Evolutionary conservation across 768 basidiomycete species (phyloP).

Genomic region (Tricholoma flavovirens): DNA sequence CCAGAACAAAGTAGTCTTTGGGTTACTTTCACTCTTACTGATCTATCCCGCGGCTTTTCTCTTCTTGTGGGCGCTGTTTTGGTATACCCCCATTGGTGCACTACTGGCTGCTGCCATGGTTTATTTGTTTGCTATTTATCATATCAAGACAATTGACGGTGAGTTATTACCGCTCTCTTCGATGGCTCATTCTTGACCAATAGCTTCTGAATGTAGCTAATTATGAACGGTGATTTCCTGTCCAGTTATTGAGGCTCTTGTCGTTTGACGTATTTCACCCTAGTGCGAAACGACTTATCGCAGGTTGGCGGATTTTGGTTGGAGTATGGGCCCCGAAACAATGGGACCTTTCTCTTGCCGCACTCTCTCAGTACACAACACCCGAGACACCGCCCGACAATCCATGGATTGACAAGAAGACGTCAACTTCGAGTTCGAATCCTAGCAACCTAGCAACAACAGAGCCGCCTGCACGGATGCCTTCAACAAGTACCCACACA

Average conservation of each 20-base stretch:
- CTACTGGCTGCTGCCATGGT: slow-evolving; percentile 63
- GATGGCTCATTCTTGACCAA: slow-evolving; percentile 13
- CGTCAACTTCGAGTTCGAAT: slow-evolving; percentile 14
- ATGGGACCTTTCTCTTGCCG: slow-evolving; percentile 75
- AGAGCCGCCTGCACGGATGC: slow-evolving; percentile 7
- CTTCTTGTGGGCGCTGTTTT: slow-evolving; percentile 78
- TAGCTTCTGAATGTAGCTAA: slow-evolving; percentile 39
- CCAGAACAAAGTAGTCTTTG: slow-evolving; percentile 94
- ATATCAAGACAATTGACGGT: slow-evolving; percentile 82
- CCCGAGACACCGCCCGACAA: slow-evolving; percentile 62
- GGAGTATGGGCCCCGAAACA: slow-evolving; percentile 87
- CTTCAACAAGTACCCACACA: slow-evolving; percentile 16
- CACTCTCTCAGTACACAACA: slow-evolving; percentile 67
- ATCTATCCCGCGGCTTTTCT: slow-evolving; percentile 85
- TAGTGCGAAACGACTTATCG: slow-evolving; percentile 81
- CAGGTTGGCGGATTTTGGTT: slow-evolving; percentile 95
- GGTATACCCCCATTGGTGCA: slow-evolving; percentile 70
- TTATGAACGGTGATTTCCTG: slow-evolving; percentile 63
- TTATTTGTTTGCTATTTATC: slow-evolving; percentile 79
- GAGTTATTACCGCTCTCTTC: slow-evolving; percentile 26
- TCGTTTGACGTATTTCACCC: not conserved
- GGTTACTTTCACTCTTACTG: slow-evolving; percentile 63
- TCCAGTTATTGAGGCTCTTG: slow-evolving; percentile 5
- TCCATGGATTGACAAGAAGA: slow-evolving; percentile 59
- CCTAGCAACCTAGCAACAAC: slow-evolving; percentile 14